These are phyloP conservation scores for Fonsecaea multimorphosa DNA, from an alignment of 2,329 filamentous ascomycete species.

Conservation along the genomic window DNA sequence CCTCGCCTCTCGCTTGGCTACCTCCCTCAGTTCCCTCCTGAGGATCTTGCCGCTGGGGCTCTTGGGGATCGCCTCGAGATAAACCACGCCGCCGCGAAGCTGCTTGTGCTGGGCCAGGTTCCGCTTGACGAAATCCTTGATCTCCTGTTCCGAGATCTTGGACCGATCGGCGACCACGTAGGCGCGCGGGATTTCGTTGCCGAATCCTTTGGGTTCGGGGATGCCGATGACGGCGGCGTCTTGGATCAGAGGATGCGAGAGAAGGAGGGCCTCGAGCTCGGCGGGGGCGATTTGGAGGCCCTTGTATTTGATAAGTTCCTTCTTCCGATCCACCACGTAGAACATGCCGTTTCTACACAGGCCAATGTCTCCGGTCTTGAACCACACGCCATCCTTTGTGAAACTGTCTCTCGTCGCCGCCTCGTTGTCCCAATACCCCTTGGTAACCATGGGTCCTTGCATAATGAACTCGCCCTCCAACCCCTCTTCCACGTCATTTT, in stretches of 20 bases:
- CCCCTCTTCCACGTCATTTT: conserved; percentile 46
- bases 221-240: conserved; percentile 57
- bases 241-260: conserved; percentile 49
- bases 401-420: conserved; percentile 36
- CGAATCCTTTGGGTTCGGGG: conserved; percentile 40
- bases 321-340: conserved; percentile 86
- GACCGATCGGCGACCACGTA: conserved; percentile 49
- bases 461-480: conserved; percentile 66
- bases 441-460: conserved; percentile 60
- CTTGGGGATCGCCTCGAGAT: conserved; percentile 47
- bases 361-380: conserved; percentile 88
- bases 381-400: conserved; percentile 71
- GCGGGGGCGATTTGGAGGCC: conserved; percentile 57
- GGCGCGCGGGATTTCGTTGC: conserved; percentile 51
- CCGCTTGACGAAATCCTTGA: conserved; percentile 43
- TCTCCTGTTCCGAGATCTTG: conserved; percentile 41
- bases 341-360: conserved; percentile 79
- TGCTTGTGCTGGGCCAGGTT: conserved; percentile 45
- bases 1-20: conserved; percentile 38
- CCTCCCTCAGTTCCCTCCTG: conserved; percentile 45
- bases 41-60: conserved; percentile 49
- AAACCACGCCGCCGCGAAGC: conserved; percentile 47
- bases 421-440: conserved; percentile 42
- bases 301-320: conserved; percentile 65
- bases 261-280: conserved; percentile 54